These are phyloP conservation scores for Phalaenopsis equestris DNA, from an alignment of 106 monocot species.

Conservation along the genomic window DNA sequence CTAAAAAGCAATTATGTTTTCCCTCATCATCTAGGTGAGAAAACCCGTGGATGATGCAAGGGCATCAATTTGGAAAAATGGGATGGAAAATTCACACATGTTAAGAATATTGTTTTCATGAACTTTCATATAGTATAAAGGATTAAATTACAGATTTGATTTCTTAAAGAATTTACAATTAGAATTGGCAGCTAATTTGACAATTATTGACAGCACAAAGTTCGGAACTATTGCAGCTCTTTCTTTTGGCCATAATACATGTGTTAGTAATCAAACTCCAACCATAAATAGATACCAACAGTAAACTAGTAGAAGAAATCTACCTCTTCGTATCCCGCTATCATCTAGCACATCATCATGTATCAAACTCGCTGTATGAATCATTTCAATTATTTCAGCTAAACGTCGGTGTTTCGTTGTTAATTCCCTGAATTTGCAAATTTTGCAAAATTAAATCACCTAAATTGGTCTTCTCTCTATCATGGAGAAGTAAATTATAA, in stretches of 20 bases:
- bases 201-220: not conserved
- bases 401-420: slow-evolving; percentile 68
- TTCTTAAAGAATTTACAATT: too few relatives aligned
- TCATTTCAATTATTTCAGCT: slow-evolving; percentile 99
- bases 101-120: too few relatives aligned
- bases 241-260: not conserved
- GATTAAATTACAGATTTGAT: too few relatives aligned
- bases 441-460: slow-evolving; percentile 11
- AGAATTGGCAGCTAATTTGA: not conserved
- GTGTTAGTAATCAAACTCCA: not conserved
- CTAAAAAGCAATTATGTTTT: too few relatives aligned
- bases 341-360: slow-evolving; percentile 99
- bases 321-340: slow-evolving; percentile 90
- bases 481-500: slow-evolving; percentile 1
- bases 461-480: not conserved
- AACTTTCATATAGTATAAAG: too few relatives aligned
- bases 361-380: slow-evolving; percentile 99
- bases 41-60: too few relatives aligned
- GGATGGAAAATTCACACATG: too few relatives aligned
- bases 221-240: not conserved
- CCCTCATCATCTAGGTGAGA: too few relatives aligned
- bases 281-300: not conserved
- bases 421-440: slow-evolving; percentile 53
- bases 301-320: slow-evolving; percentile 1
- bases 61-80: too few relatives aligned